A percentile compares a stretch with the other conserved stretches of the same genome.
These are phyloP conservation scores for Fusarium burgessii DNA, from an alignment of 2,329 filamentous ascomycete genomes.

Conservation along the genomic window DNA sequence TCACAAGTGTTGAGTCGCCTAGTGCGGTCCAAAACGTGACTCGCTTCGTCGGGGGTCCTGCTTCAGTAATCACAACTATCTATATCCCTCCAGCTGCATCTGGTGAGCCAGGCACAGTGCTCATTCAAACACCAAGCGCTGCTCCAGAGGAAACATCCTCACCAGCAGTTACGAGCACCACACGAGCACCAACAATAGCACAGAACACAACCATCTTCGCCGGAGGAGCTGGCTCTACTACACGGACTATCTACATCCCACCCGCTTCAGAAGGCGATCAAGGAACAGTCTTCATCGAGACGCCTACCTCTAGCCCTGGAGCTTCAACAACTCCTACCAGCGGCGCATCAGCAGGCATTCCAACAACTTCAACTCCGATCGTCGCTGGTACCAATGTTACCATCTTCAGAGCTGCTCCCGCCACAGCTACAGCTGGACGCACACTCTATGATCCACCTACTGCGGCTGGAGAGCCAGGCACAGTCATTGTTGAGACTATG, in stretches of 20 bases:
- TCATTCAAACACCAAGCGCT: slow-evolving; percentile 3
- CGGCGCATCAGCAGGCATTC: neutral
- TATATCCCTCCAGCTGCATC: neutral
- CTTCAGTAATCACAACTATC: neutral
- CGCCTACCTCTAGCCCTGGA: neutral
- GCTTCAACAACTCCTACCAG: neutral
- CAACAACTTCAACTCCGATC: neutral
- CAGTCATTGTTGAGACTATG: slow-evolving; percentile 21
- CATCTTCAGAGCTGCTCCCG: slow-evolving; percentile 3
- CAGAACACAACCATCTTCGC: slow-evolving; percentile 9
- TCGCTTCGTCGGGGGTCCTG: neutral
- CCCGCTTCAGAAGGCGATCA: neutral
- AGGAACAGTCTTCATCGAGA: slow-evolving; percentile 27
- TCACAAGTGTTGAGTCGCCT: neutral
- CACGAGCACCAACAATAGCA: neutral
- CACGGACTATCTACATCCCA: slow-evolving; percentile 8
- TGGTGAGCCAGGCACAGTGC: neutral
- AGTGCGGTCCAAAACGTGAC: neutral
- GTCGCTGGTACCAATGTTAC: slow-evolving; percentile 9
- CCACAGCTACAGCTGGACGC: slow-evolving; percentile 5
- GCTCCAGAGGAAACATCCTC: neutral
- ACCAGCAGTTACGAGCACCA: neutral
- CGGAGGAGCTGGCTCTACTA: neutral
- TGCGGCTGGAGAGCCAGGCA: slow-evolving; percentile 13
- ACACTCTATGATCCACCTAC: slow-evolving; percentile 20